Evolutionary conservation across 345 rosid genomes (phyloP), one percentile per base, ranked within the genome.

Genomic region (Abelmoschus esculentus): DNA sequence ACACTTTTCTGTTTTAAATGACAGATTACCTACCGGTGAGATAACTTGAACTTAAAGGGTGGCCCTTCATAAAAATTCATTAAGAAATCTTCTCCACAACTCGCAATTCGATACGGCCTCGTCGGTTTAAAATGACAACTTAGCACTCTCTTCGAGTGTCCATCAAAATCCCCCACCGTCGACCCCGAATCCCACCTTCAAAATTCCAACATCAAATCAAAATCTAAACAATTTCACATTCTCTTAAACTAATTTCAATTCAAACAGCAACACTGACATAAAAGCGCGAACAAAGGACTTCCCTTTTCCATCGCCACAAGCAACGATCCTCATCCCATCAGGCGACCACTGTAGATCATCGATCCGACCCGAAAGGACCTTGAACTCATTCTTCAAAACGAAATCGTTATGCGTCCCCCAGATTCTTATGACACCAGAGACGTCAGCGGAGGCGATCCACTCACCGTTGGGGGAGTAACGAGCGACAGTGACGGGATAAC

Each of bases 271-370:
- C 57, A 80, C 91, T 83, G 72, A 91, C 99, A 89, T 89, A 66
- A 95, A 95, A 49, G 97, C 89, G 17, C 99, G 91, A 74, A 95
- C 98, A 26, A 95, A 79, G 0, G 98, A 91, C 57, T 90, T 91
- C 6, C 96, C 99, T 73, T 91, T 95, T 34, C 96, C 99, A 64
- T 91, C 99, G 9, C 99, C 98, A 47, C 85, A 90, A 2, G 97
- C 99, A 0, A 91, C 99, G 63, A 95, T 88, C 70, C 98, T 74
- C 75, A 87, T 69, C 0, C 92, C 83, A 57, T 91, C 97, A 14
- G 96, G 92, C 1, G 99, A 95, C 99, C 99, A 95, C 73, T 90
- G 96, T 26, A 95, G 90, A 76, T 95, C 99, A 60, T 89, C 96
- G 86, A 95, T 85, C 81, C 96, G 88, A 42, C 96, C 96, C 52